These are phyloP conservation scores for Globisporangium alternatum DNA, from an alignment of 352 stramenopile genomes.

Conservation along the genomic window DNA sequence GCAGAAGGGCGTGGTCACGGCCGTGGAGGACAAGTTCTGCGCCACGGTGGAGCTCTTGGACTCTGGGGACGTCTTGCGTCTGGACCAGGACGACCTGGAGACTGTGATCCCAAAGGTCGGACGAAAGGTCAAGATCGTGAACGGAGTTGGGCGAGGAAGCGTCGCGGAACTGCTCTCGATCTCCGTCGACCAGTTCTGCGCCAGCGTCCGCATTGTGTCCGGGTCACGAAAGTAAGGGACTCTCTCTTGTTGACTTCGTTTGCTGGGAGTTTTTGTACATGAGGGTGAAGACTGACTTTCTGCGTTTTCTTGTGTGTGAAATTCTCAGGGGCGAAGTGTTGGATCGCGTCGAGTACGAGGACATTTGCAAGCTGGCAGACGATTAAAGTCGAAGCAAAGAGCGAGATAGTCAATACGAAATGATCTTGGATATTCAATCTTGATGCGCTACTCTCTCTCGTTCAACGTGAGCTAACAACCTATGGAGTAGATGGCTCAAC, in stretches of 20 bases:
- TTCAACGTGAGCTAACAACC: neutral
- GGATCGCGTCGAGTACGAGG: conserved; percentile 79
- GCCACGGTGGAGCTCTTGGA: conserved; percentile 83
- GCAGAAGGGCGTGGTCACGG: conserved; percentile 75
- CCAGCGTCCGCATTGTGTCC: conserved; percentile 58
- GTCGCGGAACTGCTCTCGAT: conserved; percentile 73
- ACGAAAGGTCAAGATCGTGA: conserved; percentile 72
- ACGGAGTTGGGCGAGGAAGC: conserved; percentile 53
- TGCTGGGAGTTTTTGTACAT: neutral
- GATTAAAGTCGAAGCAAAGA: conserved; percentile 19
- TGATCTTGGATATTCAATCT: neutral
- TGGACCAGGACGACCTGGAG: conserved; percentile 89
- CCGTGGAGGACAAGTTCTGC: conserved; percentile 79
- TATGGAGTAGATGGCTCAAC: conserved; percentile 7
- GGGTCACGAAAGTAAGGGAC: conserved; percentile 48
- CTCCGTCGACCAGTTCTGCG: conserved; percentile 62
- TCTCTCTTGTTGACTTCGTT: neutral
- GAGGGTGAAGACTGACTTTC: neutral
- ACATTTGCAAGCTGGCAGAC: conserved; percentile 70
- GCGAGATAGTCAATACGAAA: neutral
- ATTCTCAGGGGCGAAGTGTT: conserved; percentile 52
- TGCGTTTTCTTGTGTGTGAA: conserved; percentile 7
- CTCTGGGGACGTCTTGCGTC: conserved; percentile 69
- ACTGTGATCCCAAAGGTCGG: conserved; percentile 84
- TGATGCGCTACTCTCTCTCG: neutral